Evolutionary conservation across 169 alveolate genomes (phyloP), one percentile per base, ranked within the genome.

Genomic region (Haemoproteus tartakovskyi): DNA sequence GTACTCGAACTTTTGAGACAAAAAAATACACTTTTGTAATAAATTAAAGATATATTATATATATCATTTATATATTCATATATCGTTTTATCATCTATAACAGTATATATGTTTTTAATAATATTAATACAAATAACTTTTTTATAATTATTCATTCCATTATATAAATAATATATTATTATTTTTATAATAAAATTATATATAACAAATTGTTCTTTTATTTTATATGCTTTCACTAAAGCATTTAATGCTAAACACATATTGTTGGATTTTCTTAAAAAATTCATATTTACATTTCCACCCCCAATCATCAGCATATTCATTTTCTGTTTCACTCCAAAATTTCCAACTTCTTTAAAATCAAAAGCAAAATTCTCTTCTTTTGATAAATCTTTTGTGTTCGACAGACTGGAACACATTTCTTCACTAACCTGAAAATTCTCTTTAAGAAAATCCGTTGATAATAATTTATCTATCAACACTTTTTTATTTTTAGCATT

Each of bases 1-100:
- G 78, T 74, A 36, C 84, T 74, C 11, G 84, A 57, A 74, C 62
- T 74, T 59, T 74, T 74, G 47, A 74, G 30, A 9, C 63, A 74
- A 57, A 74, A 74, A 45, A 74, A 74, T 29, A 33, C 37, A 46
- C 84, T 74, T 46, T 43, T 74, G 14, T 74, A 74, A 47, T 74
- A 74, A 19, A 21, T 54, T 74, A 74, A 45, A 8, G 84, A 57
- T 37, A 74, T 74, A 45, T 57, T 54, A 29, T 74, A 74, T 43
- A 59, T 74, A 45, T 74, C 84, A 16, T 43, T 74, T 36, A 74
- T 74, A 60, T 74, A 57, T 24, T 46, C 84, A 46, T 74, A 51
- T 45, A 74, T 51, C n/a, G 84, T 74, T 38, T 74, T 74, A 59
- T 43, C 59, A 74, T 74, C 84, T 33, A 74, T 37, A 57, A 46